A percentile compares a stretch with the other conserved stretches of the same genome.
Evolutionary conservation across 371 early-diverging fungal species (phyloP).

Genomic region (Batrachochytrium dendrobatidis): DNA sequence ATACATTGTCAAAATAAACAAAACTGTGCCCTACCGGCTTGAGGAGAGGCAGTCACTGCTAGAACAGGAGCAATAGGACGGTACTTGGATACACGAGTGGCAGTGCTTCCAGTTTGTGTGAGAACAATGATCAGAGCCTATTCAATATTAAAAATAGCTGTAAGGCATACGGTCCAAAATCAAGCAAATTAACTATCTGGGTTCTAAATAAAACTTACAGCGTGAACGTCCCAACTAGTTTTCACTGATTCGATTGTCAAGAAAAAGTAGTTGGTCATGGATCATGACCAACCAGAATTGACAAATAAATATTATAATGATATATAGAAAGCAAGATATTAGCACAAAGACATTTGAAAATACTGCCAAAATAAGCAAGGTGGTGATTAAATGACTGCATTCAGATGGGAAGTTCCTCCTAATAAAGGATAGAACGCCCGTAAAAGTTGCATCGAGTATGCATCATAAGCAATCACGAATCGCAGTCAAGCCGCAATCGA

Average conservation of each 20-base stretch:
- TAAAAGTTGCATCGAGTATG: no score
- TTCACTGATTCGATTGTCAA: no score
- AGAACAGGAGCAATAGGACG: constrained; percentile 45
- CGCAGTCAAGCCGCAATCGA: no score
- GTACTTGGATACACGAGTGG: constrained; percentile 37
- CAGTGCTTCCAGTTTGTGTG: constrained; percentile 42
- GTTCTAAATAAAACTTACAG: constrained; percentile 10
- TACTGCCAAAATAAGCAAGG: no score
- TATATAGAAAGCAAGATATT: no score
- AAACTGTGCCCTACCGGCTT: constrained; percentile 33
- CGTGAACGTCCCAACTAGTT: constrained; percentile 44
- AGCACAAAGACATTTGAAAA: no score
- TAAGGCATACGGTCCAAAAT: background rate
- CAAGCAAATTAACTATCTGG: background rate
- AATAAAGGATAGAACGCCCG: no score
- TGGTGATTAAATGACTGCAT: no score
- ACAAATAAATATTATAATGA: no score
- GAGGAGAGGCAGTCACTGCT: constrained; percentile 35
- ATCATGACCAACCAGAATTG: no score
- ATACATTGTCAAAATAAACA: background rate
- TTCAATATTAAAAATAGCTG: background rate
- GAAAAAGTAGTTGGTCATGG: background rate
- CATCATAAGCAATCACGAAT: background rate
- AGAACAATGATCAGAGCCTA: constrained; percentile 42
- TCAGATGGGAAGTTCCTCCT: no score